These are phyloP conservation scores for Lipomyces chichibuensis DNA, from an alignment of 805 yeast genomes.

Conservation along the genomic window DNA sequence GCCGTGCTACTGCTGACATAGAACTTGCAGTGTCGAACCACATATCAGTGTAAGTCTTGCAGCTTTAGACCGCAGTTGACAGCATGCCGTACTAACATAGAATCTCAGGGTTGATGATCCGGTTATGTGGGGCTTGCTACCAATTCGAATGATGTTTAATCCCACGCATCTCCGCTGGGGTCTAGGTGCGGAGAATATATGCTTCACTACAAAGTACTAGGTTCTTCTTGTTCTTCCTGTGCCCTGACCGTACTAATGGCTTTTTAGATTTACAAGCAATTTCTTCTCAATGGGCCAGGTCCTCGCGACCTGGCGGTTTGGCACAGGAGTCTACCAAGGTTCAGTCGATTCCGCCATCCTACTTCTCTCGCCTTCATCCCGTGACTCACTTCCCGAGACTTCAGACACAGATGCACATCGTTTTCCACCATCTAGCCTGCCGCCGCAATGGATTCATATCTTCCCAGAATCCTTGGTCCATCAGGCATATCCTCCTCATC, in stretches of 20 bases:
- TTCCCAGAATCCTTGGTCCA: constrained; percentile 95
- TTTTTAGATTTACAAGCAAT: constrained; percentile 35
- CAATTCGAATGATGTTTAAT: constrained; percentile 64
- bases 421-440: neutral
- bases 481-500: constrained; percentile 74
- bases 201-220: constrained; percentile 60
- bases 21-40: constrained; percentile 32
- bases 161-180: constrained; percentile 86
- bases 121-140: constrained; percentile 80
- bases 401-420: neutral
- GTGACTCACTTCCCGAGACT: neutral
- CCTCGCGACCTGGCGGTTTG: constrained; percentile 84
- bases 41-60: constrained; percentile 32
- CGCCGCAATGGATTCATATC: constrained; percentile 77
- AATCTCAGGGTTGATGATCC: constrained; percentile 79
- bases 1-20: neutral
- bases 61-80: neutral
- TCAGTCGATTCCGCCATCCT: constrained; percentile 84
- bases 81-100: neutral
- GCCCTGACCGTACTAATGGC: neutral
- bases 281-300: constrained; percentile 89
- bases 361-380: constrained; percentile 53
- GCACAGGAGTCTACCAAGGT: constrained; percentile 90
- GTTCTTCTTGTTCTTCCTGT: constrained; percentile 32
- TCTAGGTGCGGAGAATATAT: constrained; percentile 87